Percentiles rank a stretch among this genome's conserved stretches.
These are phyloP conservation scores for Spathaspora hagerdaliae DNA, from an alignment of 805 yeast species.

Conservation along the genomic window DNA sequence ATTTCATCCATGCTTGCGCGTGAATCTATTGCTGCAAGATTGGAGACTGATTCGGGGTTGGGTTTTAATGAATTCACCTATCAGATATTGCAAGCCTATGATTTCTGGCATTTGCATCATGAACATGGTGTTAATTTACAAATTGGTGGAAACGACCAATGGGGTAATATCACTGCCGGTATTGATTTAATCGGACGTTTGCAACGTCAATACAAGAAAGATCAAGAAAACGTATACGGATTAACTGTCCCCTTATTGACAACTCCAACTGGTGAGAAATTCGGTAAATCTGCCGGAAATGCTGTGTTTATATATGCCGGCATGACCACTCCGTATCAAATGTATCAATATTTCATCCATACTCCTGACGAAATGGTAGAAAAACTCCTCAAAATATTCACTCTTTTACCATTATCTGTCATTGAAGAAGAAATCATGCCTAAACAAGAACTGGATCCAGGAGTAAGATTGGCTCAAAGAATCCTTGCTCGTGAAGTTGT, in stretches of 20 bases:
- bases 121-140: slow-evolving; percentile 62
- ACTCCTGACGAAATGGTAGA: slow-evolving; percentile 73
- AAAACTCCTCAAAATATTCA: slow-evolving; percentile 68
- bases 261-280: slow-evolving; percentile 85
- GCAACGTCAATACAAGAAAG: slow-evolving; percentile 12
- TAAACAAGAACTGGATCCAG: slow-evolving; percentile 57
- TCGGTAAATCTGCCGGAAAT: slow-evolving; percentile 96
- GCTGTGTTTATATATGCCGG: slow-evolving; percentile 80
- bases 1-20: slow-evolving; percentile 84
- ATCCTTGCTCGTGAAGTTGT: slow-evolving; percentile 80
- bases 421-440: slow-evolving; percentile 49
- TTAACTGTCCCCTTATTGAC: slow-evolving; percentile 87
- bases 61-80: slow-evolving; percentile 95
- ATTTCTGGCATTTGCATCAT: slow-evolving; percentile 76
- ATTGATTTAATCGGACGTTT: slow-evolving; percentile 76
- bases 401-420: slow-evolving; percentile 63
- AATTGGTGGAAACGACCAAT: slow-evolving; percentile 95
- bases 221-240: slow-evolving; percentile 49
- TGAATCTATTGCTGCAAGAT: slow-evolving; percentile 77
- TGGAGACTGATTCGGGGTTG: slow-evolving; percentile 66
- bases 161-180: slow-evolving; percentile 98
- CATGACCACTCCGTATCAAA: slow-evolving; percentile 74
- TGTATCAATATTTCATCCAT: slow-evolving; percentile 83
- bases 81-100: slow-evolving; percentile 90
- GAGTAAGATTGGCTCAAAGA: slow-evolving; percentile 67